phyloP scores from a whole-genome alignment of 148 eudicot species.

The Rhododendron simsii region DNA sequence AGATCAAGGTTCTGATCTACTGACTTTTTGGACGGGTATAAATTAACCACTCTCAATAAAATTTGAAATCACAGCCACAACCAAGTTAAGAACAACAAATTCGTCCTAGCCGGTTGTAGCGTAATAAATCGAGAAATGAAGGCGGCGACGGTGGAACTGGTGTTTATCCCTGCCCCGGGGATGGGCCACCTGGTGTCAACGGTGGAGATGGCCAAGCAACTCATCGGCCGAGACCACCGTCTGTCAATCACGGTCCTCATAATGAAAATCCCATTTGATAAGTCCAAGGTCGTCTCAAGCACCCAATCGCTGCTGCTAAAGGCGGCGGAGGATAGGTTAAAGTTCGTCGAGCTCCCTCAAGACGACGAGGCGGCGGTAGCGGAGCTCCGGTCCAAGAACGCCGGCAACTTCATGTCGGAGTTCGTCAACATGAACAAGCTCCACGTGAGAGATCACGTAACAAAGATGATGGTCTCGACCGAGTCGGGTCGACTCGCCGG shows the following conservation, averaged over 20 bases:
- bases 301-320: neutral
- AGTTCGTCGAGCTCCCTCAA: neutral
- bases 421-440: conserved; percentile 6
- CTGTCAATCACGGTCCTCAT: conserved; percentile 25
- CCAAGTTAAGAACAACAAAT: too few species aligned
- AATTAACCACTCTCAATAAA: too few species aligned
- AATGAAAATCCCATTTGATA: conserved; percentile 12
- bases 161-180: conserved; percentile 12
- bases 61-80: too few species aligned
- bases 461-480: neutral
- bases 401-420: neutral
- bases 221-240: conserved; percentile 10
- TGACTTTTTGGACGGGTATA: too few species aligned
- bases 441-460: neutral
- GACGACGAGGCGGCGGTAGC: neutral
- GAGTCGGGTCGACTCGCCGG: conserved; percentile 6
- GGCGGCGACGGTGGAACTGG: conserved; percentile 14
- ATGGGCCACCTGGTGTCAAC: conserved; percentile 24
- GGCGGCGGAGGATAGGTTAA: neutral
- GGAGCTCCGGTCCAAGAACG: neutral
- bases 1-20: too few species aligned
- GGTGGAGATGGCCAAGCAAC: conserved; percentile 25
- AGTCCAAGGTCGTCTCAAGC: neutral
- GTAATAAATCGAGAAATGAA: neutral
- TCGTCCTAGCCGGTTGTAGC: neutral